These are phyloP conservation scores for Aspergillus steynii DNA, from an alignment of 495 filamentous ascomycete genomes.

Conservation along the genomic window DNA sequence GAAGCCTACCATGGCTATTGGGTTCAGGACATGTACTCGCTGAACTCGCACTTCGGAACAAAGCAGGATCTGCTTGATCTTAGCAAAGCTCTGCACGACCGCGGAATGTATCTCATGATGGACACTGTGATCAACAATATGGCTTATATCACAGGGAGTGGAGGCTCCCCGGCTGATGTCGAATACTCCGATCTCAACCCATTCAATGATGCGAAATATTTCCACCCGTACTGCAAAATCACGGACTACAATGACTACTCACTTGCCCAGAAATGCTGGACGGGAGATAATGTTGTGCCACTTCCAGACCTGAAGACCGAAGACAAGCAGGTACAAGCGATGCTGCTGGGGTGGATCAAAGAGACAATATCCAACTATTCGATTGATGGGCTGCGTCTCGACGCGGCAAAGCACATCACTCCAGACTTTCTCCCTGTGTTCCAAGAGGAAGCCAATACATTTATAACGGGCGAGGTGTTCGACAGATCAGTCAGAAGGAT, in stretches of 20 bases:
- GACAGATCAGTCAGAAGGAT: constrained; percentile 55
- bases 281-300: constrained; percentile 56
- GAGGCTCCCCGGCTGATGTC: constrained; percentile 57
- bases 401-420: constrained; percentile 72
- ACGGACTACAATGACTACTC: constrained; percentile 60
- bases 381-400: constrained; percentile 77
- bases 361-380: constrained; percentile 64
- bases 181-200: constrained; percentile 63
- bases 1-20: constrained; percentile 75
- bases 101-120: constrained; percentile 73
- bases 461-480: constrained; percentile 66
- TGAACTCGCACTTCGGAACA: constrained; percentile 70
- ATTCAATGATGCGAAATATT: constrained; percentile 65
- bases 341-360: constrained; percentile 63
- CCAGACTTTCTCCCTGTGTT: constrained; percentile 66
- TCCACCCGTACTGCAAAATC: constrained; percentile 65
- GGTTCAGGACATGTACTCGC: constrained; percentile 62
- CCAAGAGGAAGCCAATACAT: constrained; percentile 55
- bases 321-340: constrained; percentile 51
- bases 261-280: constrained; percentile 56
- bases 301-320: constrained; percentile 72
- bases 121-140: constrained; percentile 81
- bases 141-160: constrained; percentile 44
- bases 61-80: constrained; percentile 64
- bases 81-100: constrained; percentile 56